Evolutionary conservation across 306 rosid species (phyloP), one percentile per base, ranked within the genome.

Genomic region (Inga leiocalycina): DNA sequence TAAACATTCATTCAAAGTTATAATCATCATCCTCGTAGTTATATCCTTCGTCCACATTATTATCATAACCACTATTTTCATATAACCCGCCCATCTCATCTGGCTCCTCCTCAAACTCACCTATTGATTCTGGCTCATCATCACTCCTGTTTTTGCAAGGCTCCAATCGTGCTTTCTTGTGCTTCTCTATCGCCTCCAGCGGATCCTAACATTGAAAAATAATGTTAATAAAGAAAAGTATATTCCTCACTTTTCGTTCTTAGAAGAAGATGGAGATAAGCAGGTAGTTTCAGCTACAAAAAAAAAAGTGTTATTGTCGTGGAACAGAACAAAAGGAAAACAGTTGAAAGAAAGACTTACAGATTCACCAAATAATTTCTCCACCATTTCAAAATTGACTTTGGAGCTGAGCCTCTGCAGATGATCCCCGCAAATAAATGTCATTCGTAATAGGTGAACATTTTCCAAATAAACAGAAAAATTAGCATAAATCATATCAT

Each of bases 331-430:
- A 74, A 78, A 82, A 46, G 79, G 22, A 78, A 81, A 78, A 69
- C 24, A 76, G 74, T 67, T 54, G 49, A 69, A 80, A 67, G 75
- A 81, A 76, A 79, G 71, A 69, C 83, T 74, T 85, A 89, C 93
- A 7, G 81, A 76, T 13, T 87, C 87, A 24, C 83, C 80, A 77
- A 90, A 90, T 85, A 90, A 80, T 69, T 88, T 85, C 37, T 72
- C 88, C 86, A 93, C 48, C 34, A 82, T 84, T 75, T 87, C 93
- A 13, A 76, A 87, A 88, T 93, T 91, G 89, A 93, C 86, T 88
- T 86, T 93, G 46, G 85, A 88, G 79, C 89, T 81, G 78, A 89
- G 88, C 82, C 93, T 85, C 98, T 90, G 94, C 88, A 75, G 39
- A 87, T 30, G 74, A 71, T 76, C 66, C 82, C 82, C 4, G 56